These are phyloP conservation scores for Nowakowskiella sp. DNA, from an alignment of 192 early-diverging fungal genomes.

Conservation along the genomic window DNA sequence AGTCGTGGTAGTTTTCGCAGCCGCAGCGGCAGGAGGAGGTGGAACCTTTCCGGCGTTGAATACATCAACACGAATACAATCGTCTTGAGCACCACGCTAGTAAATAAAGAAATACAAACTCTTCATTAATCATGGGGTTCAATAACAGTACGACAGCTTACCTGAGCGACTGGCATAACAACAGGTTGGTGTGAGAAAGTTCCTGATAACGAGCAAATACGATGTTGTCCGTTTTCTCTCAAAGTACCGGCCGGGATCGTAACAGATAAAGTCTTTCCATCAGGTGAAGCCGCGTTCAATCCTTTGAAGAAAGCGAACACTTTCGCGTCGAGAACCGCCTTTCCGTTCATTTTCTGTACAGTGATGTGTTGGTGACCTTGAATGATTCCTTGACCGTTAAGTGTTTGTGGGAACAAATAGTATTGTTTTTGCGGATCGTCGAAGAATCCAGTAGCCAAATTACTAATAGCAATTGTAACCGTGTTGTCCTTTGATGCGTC, in stretches of 20 bases:
- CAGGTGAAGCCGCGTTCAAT: slow-evolving; percentile 22
- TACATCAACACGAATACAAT: slow-evolving; percentile 34
- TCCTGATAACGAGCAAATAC: slow-evolving; percentile 29
- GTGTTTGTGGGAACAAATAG: no score
- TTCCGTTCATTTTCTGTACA: slow-evolving; percentile 17
- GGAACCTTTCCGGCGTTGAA: no score
- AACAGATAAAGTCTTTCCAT: slow-evolving; percentile 18
- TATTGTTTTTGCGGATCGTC: neutral
- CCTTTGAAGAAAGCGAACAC: slow-evolving; percentile 35
- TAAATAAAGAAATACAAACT: no score
- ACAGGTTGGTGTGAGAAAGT: slow-evolving; percentile 29
- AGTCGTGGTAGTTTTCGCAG: no score
- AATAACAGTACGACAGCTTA: no score
- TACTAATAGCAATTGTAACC: slow-evolving; percentile 17
- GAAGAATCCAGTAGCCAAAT: slow-evolving; percentile 35
- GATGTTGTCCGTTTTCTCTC: slow-evolving; percentile 18
- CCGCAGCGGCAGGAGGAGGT: no score
- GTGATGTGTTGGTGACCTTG: slow-evolving; percentile 42
- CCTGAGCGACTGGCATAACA: slow-evolving; percentile 30
- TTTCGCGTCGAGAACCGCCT: slow-evolving; percentile 13
- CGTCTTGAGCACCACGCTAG: slow-evolving; percentile 40
- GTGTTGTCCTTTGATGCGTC: slow-evolving; percentile 15
- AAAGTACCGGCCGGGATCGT: slow-evolving; percentile 26
- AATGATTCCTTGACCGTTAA: slow-evolving; percentile 14
- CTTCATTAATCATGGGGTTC: no score